Evolutionary conservation across 2,329 filamentous ascomycete genomes (phyloP), one percentile per base, ranked within the genome.

Genomic region (Fusarium heterosporum): DNA sequence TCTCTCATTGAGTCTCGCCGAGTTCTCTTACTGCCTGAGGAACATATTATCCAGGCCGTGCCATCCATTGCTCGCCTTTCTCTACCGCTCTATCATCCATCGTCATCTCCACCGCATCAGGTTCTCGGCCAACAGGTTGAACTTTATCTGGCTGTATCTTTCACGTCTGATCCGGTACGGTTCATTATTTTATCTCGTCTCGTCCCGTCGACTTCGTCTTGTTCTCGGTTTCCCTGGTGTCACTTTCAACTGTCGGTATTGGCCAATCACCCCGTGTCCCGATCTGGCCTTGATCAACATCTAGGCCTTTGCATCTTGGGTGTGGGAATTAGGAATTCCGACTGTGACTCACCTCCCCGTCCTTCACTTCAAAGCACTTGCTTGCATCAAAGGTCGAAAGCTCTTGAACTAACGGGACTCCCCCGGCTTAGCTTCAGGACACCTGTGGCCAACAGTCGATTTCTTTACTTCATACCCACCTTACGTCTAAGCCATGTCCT

Each of bases 401-500:
- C 63, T 65, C 68, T 68, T 69, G 65, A 66, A 69, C 73, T 75
- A 75, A 75, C 71, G 66, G 64, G 55, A 72, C 66, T 74, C 57
- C 68, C 34, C 70, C 68, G 63, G 66, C 43, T 64, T 64, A 73
- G 66, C 73, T 74, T 73, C 67, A 75, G 74, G 76, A 77, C 74
- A 74, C 70, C 66, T 69, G 72, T 72, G 69, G 68, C 66, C 63
- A 72, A 72, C 72, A 67, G 68, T 70, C 65, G 61, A 71, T 66
- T 70, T 70, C 41, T 65, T 61, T 69, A 63, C 58, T 51, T 54
- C 17, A 60, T 71, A 72, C 71, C 74, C 71, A 74, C 72, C 73
- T 64, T 58, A 32, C 70, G 75, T 78, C 74, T 78, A 81, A 81
- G 79, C 75, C 77, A 84, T 84, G 82, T 81, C 82, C 57, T 79